Percentiles rank a stretch among this genome's conserved stretches.
Evolutionary conservation across 2,329 filamentous ascomycete genomes (phyloP).

Genomic region (Beauveria varroae): DNA sequence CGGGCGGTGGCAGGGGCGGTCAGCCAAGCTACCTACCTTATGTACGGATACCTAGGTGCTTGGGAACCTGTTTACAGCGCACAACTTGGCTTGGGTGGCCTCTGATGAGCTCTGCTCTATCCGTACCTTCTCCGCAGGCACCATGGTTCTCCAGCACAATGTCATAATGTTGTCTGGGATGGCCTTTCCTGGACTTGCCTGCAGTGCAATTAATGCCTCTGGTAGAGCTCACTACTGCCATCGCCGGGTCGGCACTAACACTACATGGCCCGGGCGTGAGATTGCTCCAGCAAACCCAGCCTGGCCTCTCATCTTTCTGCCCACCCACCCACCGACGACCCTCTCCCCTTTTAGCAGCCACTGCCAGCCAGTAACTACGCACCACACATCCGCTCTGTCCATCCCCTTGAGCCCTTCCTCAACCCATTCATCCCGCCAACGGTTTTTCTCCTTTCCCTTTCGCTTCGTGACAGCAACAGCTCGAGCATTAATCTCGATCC

Average conservation of each 20-base stretch:
- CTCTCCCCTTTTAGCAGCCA: slow-evolving; percentile 14
- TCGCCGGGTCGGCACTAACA: background rate
- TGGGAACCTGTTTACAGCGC: background rate
- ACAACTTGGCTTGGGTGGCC: background rate
- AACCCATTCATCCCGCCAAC: slow-evolving; percentile 11
- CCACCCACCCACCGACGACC: slow-evolving; percentile 12
- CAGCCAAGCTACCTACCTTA: background rate
- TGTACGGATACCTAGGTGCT: no score
- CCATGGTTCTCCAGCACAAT: background rate
- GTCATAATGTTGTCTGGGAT: background rate
- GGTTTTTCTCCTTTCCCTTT: background rate
- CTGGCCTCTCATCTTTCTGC: slow-evolving; percentile 4
- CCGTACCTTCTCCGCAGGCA: background rate
- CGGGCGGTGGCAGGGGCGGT: slow-evolving; percentile 11
- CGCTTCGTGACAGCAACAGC: slow-evolving; percentile 1
- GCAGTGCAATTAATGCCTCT: background rate
- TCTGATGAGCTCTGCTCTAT: slow-evolving; percentile 5
- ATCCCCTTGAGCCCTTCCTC: slow-evolving; percentile 11
- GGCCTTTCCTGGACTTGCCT: no score
- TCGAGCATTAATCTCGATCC: slow-evolving; percentile 1
- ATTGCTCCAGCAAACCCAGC: slow-evolving; percentile 11
- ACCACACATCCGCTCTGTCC: slow-evolving; percentile 2
- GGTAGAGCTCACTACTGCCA: background rate
- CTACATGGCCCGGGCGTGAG: slow-evolving; percentile 13
- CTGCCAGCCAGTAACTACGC: background rate